A percentile compares a stretch with the other conserved stretches of the same genome.
Evolutionary conservation across 2,329 filamentous ascomycete species (phyloP).

Genomic region (Fonsecaea monophora): DNA sequence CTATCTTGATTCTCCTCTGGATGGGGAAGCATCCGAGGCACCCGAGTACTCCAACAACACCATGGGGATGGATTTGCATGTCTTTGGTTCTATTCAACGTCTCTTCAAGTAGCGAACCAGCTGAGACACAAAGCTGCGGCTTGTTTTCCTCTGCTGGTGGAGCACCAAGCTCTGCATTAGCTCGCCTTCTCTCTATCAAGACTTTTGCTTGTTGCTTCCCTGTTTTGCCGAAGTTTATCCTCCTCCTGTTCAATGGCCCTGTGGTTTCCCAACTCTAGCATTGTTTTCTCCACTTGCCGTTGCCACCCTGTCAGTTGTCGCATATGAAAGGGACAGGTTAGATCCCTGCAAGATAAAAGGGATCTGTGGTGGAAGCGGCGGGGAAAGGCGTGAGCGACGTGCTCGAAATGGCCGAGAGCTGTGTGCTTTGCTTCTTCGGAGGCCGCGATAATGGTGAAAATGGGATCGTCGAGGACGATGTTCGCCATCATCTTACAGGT

Average conservation of each 20-base stretch:
- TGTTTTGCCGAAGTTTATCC: not conserved
- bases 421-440: constrained; percentile 3
- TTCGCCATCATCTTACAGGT: constrained; percentile 12
- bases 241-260: not conserved
- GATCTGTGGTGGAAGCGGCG: constrained; percentile 3
- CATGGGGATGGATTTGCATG: not conserved
- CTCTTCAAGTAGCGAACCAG: not conserved
- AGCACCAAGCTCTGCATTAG: not conserved
- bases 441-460: constrained; percentile 1
- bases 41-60: not conserved
- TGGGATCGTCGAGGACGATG: not conserved
- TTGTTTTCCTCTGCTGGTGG: not conserved
- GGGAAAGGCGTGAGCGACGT: not conserved
- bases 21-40: constrained; percentile 6
- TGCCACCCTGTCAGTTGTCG: constrained; percentile 8
- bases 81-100: not conserved
- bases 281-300: not conserved
- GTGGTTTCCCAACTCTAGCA: not conserved
- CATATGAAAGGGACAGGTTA: constrained; percentile 10
- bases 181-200: not conserved
- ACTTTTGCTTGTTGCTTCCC: not conserved
- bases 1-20: constrained; percentile 2
- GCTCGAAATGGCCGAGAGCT: not conserved
- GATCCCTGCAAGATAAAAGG: constrained; percentile 5
- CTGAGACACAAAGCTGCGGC: not conserved